phyloP scores from a whole-genome alignment of 164 flowering plant species.

The Protea cynaroides region DNA sequence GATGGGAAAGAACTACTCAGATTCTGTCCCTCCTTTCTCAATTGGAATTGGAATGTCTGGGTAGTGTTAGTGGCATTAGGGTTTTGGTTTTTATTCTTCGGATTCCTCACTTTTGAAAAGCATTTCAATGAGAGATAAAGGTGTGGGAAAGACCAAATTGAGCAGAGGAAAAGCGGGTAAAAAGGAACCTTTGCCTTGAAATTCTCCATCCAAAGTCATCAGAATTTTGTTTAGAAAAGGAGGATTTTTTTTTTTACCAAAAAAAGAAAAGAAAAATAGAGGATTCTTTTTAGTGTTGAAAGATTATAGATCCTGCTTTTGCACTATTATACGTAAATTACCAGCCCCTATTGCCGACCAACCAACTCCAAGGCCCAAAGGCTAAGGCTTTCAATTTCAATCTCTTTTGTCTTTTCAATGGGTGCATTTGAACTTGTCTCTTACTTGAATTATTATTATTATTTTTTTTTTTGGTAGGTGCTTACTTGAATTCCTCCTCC shows the following conservation, averaged over 20 bases:
- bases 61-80: constrained; percentile 24
- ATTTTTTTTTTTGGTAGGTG: too few species aligned
- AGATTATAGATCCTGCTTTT: too few species aligned
- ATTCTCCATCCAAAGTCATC: not conserved
- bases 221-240: not conserved
- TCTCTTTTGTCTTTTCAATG: not conserved
- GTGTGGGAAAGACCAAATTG: not conserved
- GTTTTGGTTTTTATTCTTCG: constrained; percentile 23
- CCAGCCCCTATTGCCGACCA: not conserved
- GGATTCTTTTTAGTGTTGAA: too few species aligned
- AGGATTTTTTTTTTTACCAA: too few species aligned
- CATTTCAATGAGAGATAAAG: constrained; percentile 8
- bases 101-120: constrained; percentile 26
- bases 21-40: constrained; percentile 8
- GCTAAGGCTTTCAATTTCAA: not conserved
- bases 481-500: too few species aligned
- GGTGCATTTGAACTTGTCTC: too few species aligned
- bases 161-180: too few species aligned
- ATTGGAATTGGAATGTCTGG: constrained; percentile 9
- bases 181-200: constrained; percentile 3
- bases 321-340: constrained; percentile 14
- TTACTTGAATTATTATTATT: too few species aligned
- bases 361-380: not conserved
- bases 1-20: constrained; percentile 30
- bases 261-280: constrained; percentile 17